Conservation (phyloP, 2,329 filamentous ascomycete species). For the Phialocephala subalpina region DNA sequence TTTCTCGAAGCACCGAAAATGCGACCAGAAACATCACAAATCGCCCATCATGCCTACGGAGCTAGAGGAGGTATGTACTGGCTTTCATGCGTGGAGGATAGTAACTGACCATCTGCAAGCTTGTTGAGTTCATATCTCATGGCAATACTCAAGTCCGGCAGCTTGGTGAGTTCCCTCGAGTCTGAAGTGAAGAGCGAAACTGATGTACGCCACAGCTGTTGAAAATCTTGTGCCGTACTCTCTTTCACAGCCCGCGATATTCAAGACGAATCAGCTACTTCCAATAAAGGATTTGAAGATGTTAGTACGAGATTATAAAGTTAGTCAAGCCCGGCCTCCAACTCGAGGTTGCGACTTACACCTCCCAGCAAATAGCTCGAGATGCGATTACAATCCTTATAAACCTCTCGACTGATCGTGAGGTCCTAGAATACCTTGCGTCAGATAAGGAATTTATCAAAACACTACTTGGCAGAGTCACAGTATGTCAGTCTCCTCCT, state of each 20-base stretch:
- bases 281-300: constrained; percentile 90
- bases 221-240: constrained; percentile 90
- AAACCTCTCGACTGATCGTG: constrained; percentile 80
- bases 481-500: constrained; percentile 66
- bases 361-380: constrained; percentile 80
- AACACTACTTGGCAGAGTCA: constrained; percentile 74
- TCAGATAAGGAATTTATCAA: constrained; percentile 85
- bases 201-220: constrained; percentile 61
- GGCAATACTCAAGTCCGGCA: constrained; percentile 90
- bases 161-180: constrained; percentile 61
- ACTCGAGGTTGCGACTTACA: constrained; percentile 26
- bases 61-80: constrained; percentile 72
- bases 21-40: constrained; percentile 3
- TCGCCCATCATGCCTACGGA: constrained; percentile 71
- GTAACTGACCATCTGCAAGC: constrained; percentile 55
- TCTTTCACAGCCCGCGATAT: constrained; percentile 75
- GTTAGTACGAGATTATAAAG: constrained; percentile 82
- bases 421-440: constrained; percentile 76
- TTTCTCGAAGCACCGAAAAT: background rate
- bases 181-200: constrained; percentile 18
- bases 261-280: constrained; percentile 81
- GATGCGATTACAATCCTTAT: constrained; percentile 91
- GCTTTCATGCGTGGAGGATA: too few relatives aligned
- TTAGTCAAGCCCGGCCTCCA: constrained; percentile 51
- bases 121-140: constrained; percentile 92